Conservation (phyloP, 495 filamentous ascomycete genomes). For the Penicillium mononematosum region DNA sequence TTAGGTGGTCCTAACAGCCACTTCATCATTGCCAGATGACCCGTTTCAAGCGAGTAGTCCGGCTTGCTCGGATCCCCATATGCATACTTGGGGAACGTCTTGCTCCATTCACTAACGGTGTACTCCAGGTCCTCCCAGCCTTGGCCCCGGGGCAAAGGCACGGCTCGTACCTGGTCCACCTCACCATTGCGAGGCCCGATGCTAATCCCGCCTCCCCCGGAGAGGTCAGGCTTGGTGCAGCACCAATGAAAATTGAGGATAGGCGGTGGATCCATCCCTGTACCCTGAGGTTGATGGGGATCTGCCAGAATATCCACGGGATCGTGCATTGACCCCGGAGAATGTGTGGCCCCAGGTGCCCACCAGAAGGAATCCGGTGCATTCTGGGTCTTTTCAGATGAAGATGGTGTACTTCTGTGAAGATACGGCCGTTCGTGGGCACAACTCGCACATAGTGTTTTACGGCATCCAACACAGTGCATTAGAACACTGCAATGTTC, state of each 20-base stretch:
- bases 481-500: constrained; percentile 63
- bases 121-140: constrained; percentile 58
- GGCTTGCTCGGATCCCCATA: constrained; percentile 45
- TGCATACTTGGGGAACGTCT: constrained; percentile 45
- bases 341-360: constrained; percentile 53
- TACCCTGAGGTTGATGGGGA: constrained; percentile 29
- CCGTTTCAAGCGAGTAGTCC: constrained; percentile 43
- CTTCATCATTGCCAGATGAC: constrained; percentile 53
- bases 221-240: constrained; percentile 62
- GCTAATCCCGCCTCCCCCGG: constrained; percentile 60
- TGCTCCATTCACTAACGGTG: constrained; percentile 45
- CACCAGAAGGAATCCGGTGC: constrained; percentile 50
- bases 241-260: constrained; percentile 59
- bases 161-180: constrained; percentile 56
- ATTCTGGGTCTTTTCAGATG: constrained; percentile 9
- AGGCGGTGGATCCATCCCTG: constrained; percentile 35
- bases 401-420: constrained; percentile 24
- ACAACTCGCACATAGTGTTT: constrained; percentile 61
- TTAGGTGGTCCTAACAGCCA: constrained; percentile 49
- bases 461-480: constrained; percentile 63
- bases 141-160: constrained; percentile 53
- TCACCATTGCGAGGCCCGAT: constrained; percentile 53
- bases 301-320: constrained; percentile 30
- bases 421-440: constrained; percentile 57
- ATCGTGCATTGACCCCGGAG: constrained; percentile 60